Base-by-base conservation (phyloP, 139 green algal genomes). In the Tetradesmus lagerheimii region DNA sequence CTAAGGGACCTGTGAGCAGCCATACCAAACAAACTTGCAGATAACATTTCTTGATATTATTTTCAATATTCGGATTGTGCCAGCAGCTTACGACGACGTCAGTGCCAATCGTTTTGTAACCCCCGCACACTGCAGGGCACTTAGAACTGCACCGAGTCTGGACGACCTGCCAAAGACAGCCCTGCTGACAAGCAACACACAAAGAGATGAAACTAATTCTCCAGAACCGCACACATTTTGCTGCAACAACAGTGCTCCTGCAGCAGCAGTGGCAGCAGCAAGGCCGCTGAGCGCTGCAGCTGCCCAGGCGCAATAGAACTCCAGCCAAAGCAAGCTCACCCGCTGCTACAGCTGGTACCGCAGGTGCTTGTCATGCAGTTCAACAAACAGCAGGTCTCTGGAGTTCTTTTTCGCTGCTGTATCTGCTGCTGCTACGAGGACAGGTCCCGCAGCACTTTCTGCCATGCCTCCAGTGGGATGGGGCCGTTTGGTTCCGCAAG, bases 361-460 rank as follows among this genome's bases (percentile, higher is more conserved):
- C 66, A 76, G 66, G 20, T 37, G 25, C 29, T n/a, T n/a, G n/a
- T n/a, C n/a, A n/a, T n/a, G n/a, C n/a, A n/a, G n/a, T n/a, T n/a
- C n/a, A n/a, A n/a, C n/a, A n/a, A n/a, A n/a, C n/a, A n/a, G n/a
- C n/a, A n/a, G n/a, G n/a, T n/a, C n/a, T n/a, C n/a, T n/a, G n/a
- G n/a, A n/a, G n/a, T 27, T 9, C 1, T 6, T 8, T n/a, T 11
- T 62, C 47, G 12, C 23, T 71, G 57, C 25, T n/a, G 57, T 23
- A 31, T 11, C 57, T 31, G 57, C 57, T 31, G 23, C 16, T 71
- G 25, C 25, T n/a, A 71, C 57, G 57, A 71, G 25, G 57, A 71
- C 57, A 96, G 66, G 89, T 97, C 94, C 23, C 87, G 66, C 27
- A 97, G 90, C 35, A 94, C 93, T 35, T 94, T 89, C 31, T 92